Evolutionary conservation across 2,329 filamentous ascomycete genomes (phyloP).

Genomic region (Aspergillus calidoustus): DNA sequence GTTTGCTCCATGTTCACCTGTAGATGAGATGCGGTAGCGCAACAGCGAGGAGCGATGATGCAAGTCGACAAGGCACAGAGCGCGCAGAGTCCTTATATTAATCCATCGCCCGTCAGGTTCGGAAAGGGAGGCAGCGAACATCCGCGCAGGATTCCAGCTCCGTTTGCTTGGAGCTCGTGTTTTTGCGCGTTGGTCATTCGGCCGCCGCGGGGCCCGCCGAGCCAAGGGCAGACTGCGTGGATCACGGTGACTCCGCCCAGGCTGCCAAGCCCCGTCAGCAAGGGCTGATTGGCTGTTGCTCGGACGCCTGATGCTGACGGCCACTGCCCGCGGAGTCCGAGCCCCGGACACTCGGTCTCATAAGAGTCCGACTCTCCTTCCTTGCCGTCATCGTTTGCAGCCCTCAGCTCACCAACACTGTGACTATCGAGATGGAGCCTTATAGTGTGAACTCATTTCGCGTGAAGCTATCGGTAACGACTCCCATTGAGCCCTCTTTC

Average conservation of each 20-base stretch:
- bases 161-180: neutral
- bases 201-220: too few species aligned
- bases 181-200: neutral
- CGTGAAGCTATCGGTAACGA: constrained; percentile 11
- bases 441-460: neutral
- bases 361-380: constrained; percentile 2
- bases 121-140: neutral
- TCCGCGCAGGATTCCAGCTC: neutral
- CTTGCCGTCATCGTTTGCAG: neutral
- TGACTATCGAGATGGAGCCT: neutral
- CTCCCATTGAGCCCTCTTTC: neutral
- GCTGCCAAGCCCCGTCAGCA: neutral
- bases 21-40: neutral
- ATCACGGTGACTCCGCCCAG: neutral
- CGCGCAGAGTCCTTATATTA: neutral
- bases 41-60: neutral
- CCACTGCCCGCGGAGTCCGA: neutral
- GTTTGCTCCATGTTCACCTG: neutral
- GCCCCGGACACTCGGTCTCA: neutral
- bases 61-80: neutral
- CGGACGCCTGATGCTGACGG: too few species aligned
- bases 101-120: too few species aligned
- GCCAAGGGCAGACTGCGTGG: neutral
- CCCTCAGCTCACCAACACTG: neutral
- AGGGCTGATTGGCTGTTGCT: neutral